Base-by-base conservation (phyloP, 805 yeast species). In the Citeromyces nyonsensis region DNA sequence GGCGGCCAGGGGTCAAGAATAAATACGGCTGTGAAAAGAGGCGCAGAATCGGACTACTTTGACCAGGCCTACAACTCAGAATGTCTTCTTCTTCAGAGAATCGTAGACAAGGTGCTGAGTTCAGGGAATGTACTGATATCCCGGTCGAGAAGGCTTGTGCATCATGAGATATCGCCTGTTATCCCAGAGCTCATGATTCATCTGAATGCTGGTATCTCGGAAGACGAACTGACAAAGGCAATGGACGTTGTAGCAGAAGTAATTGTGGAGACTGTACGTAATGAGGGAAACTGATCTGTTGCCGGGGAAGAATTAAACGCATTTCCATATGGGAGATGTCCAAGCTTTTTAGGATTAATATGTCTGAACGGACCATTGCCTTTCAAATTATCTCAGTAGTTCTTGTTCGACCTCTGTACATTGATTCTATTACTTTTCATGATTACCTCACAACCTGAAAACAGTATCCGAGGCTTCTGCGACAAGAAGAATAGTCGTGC, bases 121-220 rank as follows among this genome's bases (percentile, higher is more conserved):
- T 67, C 70, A 10, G 22, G 18, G 11, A 63, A 59, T 30, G 60
- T 82, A 11, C 62, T 84, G 38, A 62, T 86, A 30, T 63, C 69
- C 8, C 44, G 61, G 37, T 40, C 56, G 3, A 57, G 73, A 26
- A 71, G 94, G 44, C 64, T 84, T 9, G 58, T 76, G 34, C 74
- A 69, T 41, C 93, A 77, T 47, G 96, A 85, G 48, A 56, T 73
- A 33, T 59, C 80, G 38, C 84, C 91, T 7, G 53, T 74, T 28
- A 63, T 69, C 31, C 83, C 83, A 29, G 69, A 73, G 36, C 52
- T 80, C 41, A 60, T 68, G 35, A 44, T 79, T 15, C 56, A 59
- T 39, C 46, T 70, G 26, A 69, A 66, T 36, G 57, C 65, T 7
- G 65, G 59, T 4, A 54, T 73, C 43, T 48, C 59, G 10, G 52